These are phyloP conservation scores for Eremothecium sinecaudum DNA, from an alignment of 1,139 yeast species.

Conservation along the genomic window DNA sequence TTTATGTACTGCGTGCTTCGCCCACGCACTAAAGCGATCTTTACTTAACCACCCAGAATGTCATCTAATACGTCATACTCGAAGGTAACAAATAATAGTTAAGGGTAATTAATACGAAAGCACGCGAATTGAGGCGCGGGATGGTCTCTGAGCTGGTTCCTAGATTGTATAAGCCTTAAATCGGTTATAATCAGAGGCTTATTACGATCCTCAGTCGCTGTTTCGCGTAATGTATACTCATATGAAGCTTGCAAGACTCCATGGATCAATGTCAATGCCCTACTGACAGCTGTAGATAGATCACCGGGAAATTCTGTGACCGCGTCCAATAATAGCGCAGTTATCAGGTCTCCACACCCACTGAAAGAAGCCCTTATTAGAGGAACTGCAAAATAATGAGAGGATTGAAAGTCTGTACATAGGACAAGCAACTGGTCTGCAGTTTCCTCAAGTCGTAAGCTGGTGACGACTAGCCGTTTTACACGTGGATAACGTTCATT, in stretches of 20 bases:
- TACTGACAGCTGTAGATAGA: constrained; percentile 23
- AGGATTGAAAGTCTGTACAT: constrained; percentile 33
- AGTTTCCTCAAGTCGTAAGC: constrained; percentile 34
- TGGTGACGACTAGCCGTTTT: constrained; percentile 61
- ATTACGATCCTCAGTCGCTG: too few species aligned
- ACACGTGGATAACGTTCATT: constrained; percentile 44
- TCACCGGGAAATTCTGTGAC: constrained; percentile 18
- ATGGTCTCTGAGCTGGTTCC: background rate
- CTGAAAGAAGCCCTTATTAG: constrained; percentile 66
- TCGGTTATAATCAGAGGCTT: background rate
- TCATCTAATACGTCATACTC: too few species aligned
- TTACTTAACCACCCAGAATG: too few species aligned
- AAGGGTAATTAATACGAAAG: too few species aligned
- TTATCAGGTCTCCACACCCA: constrained; percentile 88
- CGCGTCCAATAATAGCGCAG: constrained; percentile 63
- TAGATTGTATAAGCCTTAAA: background rate
- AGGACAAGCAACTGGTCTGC: constrained; percentile 41
- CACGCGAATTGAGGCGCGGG: background rate
- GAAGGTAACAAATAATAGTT: too few species aligned
- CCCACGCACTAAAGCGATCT: too few species aligned
- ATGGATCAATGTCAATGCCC: constrained; percentile 30
- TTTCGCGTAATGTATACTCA: too few species aligned
- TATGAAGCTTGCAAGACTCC: too few species aligned
- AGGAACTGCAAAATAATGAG: constrained; percentile 41
- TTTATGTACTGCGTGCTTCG: too few species aligned